Conservation (phyloP, 2,329 filamentous ascomycete genomes). For the Diaporthe vexans region DNA sequence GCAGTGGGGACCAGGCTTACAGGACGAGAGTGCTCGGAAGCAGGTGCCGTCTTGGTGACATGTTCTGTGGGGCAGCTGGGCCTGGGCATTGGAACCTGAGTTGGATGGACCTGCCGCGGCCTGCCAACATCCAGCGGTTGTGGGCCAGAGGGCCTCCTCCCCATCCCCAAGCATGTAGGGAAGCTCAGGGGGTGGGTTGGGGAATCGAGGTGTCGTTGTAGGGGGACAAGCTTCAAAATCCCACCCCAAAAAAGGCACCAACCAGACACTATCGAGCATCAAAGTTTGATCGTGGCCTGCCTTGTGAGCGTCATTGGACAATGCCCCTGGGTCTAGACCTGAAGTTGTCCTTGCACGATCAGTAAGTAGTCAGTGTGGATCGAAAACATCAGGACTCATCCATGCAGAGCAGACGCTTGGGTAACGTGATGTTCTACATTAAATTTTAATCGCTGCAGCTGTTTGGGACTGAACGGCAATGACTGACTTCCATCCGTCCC, state of each 20-base stretch:
- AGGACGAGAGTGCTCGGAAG: not conserved
- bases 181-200: conserved; percentile 21
- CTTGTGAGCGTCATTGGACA: conserved; percentile 2
- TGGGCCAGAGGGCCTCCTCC: not conserved
- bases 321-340: not conserved
- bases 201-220: conserved; percentile 10
- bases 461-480: not conserved
- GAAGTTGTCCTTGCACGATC: not conserved
- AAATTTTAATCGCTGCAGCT: conserved; percentile 11
- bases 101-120: too few relatives aligned
- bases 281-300: conserved; percentile 3
- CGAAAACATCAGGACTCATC: not conserved
- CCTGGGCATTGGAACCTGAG: not conserved
- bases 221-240: not conserved
- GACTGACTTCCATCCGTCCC: not conserved
- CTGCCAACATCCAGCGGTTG: not conserved
- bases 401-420: not conserved
- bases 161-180: not conserved
- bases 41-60: conserved; percentile 26
- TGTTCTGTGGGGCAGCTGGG: conserved; percentile 23
- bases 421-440: not conserved
- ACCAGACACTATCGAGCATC: not conserved
- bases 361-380: not conserved
- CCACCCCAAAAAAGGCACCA: not conserved
- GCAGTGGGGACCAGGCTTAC: not conserved